phyloP scores from a whole-genome alignment of 192 early-diverging fungal species.

The Coemansia sp. region DNA sequence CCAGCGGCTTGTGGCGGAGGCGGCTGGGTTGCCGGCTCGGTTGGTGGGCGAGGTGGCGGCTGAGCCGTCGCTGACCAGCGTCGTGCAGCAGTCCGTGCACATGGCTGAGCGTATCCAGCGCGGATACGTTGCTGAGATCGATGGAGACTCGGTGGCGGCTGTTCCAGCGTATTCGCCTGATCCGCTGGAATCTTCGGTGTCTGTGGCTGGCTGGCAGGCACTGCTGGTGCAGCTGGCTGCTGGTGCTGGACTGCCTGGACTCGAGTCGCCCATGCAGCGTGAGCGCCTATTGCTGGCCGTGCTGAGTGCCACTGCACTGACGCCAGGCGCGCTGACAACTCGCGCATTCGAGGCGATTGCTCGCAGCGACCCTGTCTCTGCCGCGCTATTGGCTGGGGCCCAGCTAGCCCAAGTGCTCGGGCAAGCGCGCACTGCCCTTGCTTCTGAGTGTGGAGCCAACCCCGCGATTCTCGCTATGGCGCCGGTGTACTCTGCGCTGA shows the following conservation, averaged over 20 bases:
- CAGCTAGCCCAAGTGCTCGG: conserved; percentile 6
- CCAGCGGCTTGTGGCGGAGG: conserved; percentile 13
- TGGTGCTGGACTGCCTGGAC: background rate
- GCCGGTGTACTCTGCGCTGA: conserved; percentile 19
- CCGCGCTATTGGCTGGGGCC: background rate
- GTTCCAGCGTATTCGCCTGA: conserved; percentile 2
- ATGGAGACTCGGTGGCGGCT: background rate
- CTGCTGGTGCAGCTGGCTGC: conserved; percentile 6
- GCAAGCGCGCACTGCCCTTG: conserved; percentile 18
- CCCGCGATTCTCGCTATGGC: background rate
- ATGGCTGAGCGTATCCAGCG: conserved; percentile 42
- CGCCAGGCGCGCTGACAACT: background rate
- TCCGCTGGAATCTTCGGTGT: conserved; percentile 12
- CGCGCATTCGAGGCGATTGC: conserved; percentile 5
- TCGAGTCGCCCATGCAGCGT: background rate
- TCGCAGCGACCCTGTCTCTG: background rate
- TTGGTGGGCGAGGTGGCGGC: background rate
- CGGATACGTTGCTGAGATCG: conserved; percentile 11
- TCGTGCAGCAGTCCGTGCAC: conserved; percentile 37
- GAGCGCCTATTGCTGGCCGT: conserved; percentile 30
- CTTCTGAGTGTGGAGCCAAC: conserved; percentile 6
- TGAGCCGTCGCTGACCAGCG: conserved; percentile 3
- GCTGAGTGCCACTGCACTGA: conserved; percentile 20
- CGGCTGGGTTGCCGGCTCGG: conserved; percentile 14
- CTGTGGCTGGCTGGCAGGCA: conserved; percentile 33